Evolutionary conservation across 768 basidiomycete genomes (phyloP).

Genomic region (Leucosporidium yakuticum): DNA sequence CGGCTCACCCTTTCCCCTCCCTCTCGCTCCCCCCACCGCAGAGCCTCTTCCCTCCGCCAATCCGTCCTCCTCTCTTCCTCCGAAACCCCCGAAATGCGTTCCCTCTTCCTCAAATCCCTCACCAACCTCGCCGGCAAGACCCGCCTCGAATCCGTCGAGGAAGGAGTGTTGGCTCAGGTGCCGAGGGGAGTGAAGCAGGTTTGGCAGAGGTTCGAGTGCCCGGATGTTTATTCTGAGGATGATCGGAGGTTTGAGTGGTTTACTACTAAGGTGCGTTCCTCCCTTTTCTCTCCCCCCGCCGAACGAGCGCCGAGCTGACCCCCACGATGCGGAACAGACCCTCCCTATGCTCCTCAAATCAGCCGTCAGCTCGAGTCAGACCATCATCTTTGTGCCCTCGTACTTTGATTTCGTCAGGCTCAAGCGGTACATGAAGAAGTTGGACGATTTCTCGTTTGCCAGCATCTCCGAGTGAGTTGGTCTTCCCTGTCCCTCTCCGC

Average conservation of each 20-base stretch:
- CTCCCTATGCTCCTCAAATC: constrained; percentile 80
- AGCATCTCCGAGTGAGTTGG: constrained; percentile 78
- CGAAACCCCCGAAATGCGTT: constrained; percentile 80
- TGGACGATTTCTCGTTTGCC: constrained; percentile 62
- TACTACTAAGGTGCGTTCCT: constrained; percentile 62
- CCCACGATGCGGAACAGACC: constrained; percentile 48
- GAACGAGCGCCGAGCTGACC: not conserved
- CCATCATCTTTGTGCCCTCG: constrained; percentile 81
- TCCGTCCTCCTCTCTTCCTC: constrained; percentile 78
- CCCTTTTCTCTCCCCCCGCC: not conserved
- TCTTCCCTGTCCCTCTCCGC: not conserved
- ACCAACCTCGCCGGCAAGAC: constrained; percentile 82
- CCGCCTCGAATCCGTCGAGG: constrained; percentile 54
- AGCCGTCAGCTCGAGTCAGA: constrained; percentile 84
- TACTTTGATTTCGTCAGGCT: constrained; percentile 95
- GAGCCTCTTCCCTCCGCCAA: constrained; percentile 80
- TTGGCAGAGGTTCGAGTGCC: constrained; percentile 68
- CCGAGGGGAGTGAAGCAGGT: constrained; percentile 80
- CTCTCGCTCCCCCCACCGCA: constrained; percentile 43
- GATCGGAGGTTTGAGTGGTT: constrained; percentile 85
- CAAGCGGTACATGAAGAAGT: constrained; percentile 75
- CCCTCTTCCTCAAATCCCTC: constrained; percentile 66
- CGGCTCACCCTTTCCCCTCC: too few relatives aligned
- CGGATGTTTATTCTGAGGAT: constrained; percentile 65
- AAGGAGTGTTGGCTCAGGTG: constrained; percentile 59